Conservation (phyloP, 2,329 filamentous ascomycete genomes). For the Lasiodiplodia sp. region DNA sequence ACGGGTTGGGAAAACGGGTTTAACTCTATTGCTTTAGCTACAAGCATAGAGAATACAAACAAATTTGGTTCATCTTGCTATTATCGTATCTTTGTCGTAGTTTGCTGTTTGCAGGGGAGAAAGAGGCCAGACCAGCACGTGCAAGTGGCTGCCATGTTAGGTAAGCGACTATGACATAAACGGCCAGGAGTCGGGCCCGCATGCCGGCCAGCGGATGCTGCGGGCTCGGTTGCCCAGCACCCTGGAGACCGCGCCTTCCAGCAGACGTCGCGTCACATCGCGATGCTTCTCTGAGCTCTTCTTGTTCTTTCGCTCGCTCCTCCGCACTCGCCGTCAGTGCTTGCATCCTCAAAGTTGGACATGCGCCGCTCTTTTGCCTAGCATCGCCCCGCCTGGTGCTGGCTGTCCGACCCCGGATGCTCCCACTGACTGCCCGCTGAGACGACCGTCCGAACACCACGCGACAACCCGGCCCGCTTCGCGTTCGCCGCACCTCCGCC, state of each 20-base stretch:
- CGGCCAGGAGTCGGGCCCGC: constrained; percentile 16
- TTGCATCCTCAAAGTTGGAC: constrained; percentile 2
- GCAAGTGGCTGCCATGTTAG: not conserved
- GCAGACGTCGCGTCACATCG: constrained; percentile 16
- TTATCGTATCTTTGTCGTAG: no score
- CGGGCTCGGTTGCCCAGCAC: constrained; percentile 10
- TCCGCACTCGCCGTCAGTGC: not conserved
- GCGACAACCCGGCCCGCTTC: constrained; percentile 11
- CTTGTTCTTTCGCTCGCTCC: not conserved
- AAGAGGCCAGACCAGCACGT: not conserved
- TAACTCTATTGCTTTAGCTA: no score
- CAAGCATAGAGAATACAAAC: no score
- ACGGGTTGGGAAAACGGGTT: no score
- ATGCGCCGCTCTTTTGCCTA: constrained; percentile 18
- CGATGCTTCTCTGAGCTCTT: constrained; percentile 17
- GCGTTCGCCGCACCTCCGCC: not conserved
- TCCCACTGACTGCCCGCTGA: constrained; percentile 20
- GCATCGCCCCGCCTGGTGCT: constrained; percentile 23
- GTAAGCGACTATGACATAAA: constrained; percentile 21
- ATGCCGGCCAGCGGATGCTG: constrained; percentile 9
- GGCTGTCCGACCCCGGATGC: constrained; percentile 22
- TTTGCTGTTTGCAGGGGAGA: no score
- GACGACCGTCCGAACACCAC: constrained; percentile 16
- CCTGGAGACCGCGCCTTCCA: constrained; percentile 11
- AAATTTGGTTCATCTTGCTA: no score